Evolutionary conservation across 768 basidiomycete species (phyloP), one percentile per base, ranked within the genome.

Genomic region (Termitomyces sp.): DNA sequence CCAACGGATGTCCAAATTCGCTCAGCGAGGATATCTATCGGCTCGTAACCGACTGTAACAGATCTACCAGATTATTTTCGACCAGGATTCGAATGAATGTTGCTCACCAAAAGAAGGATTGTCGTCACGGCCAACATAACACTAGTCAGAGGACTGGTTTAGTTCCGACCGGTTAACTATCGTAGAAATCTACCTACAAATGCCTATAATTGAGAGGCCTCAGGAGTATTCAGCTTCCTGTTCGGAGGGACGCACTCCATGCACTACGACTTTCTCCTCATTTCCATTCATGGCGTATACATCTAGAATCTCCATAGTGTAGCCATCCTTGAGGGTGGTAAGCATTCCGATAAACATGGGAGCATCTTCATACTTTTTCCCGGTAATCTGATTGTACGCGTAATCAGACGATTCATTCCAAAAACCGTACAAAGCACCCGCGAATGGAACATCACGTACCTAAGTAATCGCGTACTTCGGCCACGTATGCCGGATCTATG

Each of bases 101-200:
- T 11, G 67, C 84, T 54, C 63, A 95, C 94, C 78, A 70, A 98
- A 97, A 0, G 92, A 93, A 0, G 93, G 91, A 62, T 96, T 97
- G 61, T 92, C 87, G 13, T 85, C 84, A 45, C 85, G 81, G 3
- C 94, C 95, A 7, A 97, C 91, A 68, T 96, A 98, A 58, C 93
- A 90, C 85, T 92, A 36, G 33, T 45, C 15, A 54, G 6, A 45
- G 12, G 12, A 33, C 49, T 31, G 44, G 13, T 45, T 18, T 11
- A 36, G 50, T 27, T 9, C 11, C 15, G 44, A 22, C 45, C 9
- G 27, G 20, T 20, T 27, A 20, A 22, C 9, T 16, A 58, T 15
- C 22, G 6, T 11, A 6, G 12, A 39, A 30, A 30, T 41, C 24
- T 24, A 75, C 82, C 48, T 65, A 85, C 85, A 62, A 73, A 79